Conservation (phyloP, 2,329 filamentous ascomycete species). For the Diaporthe ampelina region DNA sequence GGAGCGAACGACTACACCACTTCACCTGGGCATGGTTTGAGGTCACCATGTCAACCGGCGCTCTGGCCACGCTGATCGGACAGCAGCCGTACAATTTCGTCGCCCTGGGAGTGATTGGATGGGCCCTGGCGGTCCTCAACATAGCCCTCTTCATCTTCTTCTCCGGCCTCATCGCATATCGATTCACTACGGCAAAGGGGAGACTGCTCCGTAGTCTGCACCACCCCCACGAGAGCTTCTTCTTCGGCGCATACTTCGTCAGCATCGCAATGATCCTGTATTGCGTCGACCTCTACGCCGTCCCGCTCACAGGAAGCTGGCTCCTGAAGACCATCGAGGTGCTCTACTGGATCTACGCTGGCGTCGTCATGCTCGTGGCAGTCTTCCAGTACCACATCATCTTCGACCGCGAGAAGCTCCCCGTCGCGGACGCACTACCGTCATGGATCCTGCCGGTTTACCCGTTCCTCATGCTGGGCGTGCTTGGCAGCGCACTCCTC, state of each 20-base stretch:
- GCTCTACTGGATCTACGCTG: slow-evolving; percentile 67
- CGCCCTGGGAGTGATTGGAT: slow-evolving; percentile 62
- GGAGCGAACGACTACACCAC: slow-evolving; percentile 21
- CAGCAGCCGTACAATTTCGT: slow-evolving; percentile 59
- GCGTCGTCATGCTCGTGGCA: slow-evolving; percentile 48
- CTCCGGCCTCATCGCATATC: slow-evolving; percentile 65
- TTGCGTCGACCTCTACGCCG: slow-evolving; percentile 74
- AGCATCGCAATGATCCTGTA: slow-evolving; percentile 75
- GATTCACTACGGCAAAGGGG: slow-evolving; percentile 70
- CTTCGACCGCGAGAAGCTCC: slow-evolving; percentile 54
- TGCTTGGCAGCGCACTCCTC: slow-evolving; percentile 63
- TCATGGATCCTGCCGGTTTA: slow-evolving; percentile 69
- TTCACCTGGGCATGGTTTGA: slow-evolving; percentile 51
- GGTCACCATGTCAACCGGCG: slow-evolving; percentile 52
- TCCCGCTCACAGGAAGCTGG: slow-evolving; percentile 63
- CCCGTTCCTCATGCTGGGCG: slow-evolving; percentile 67
- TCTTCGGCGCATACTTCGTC: slow-evolving; percentile 73
- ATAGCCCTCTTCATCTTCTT: slow-evolving; percentile 64
- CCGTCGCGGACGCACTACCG: slow-evolving; percentile 65
- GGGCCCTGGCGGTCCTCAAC: slow-evolving; percentile 63
- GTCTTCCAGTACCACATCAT: slow-evolving; percentile 50
- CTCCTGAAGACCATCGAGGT: slow-evolving; percentile 59
- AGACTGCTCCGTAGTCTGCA: slow-evolving; percentile 72
- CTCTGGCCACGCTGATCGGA: slow-evolving; percentile 49
- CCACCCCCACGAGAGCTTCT: slow-evolving; percentile 76